Evolutionary conservation across 1,284 basidiomycete genomes (phyloP).

Genomic region (Tilletia setariae): DNA sequence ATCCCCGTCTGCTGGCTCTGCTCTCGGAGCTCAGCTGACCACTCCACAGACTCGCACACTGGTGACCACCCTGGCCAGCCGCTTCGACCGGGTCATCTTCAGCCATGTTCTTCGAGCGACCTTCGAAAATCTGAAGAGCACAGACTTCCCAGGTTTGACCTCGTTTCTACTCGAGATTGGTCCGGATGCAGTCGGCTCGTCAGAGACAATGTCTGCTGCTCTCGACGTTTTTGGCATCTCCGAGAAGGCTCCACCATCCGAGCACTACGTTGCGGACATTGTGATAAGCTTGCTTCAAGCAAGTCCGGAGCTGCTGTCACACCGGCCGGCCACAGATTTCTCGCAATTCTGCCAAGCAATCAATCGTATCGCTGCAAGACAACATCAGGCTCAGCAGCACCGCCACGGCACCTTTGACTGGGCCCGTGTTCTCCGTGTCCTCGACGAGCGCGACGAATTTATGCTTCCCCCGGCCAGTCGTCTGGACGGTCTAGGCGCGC

Average conservation of each 20-base stretch:
- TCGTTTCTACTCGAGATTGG: constrained; percentile 14
- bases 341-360: constrained; percentile 30
- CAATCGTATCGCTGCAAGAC: constrained; percentile 17
- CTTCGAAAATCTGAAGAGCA: not conserved
- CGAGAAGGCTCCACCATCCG: constrained; percentile 30
- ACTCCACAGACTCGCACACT: constrained; percentile 7
- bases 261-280: constrained; percentile 39
- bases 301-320: constrained; percentile 29
- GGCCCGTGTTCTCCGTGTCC: constrained; percentile 54
- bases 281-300: constrained; percentile 42
- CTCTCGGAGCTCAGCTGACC: constrained; percentile 7
- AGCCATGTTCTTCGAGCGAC: constrained; percentile 9
- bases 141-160: constrained; percentile 3
- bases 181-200: constrained; percentile 4
- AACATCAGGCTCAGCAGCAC: constrained; percentile 21
- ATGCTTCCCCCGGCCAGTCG: constrained; percentile 55
- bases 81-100: constrained; percentile 7
- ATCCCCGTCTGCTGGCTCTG: not conserved
- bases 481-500: constrained; percentile 34
- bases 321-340: constrained; percentile 34
- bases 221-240: constrained; percentile 38
- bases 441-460: constrained; percentile 56
- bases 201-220: constrained; percentile 5
- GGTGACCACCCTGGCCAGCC: not conserved
- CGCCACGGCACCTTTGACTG: constrained; percentile 28